phyloP scores from a whole-genome alignment of 768 basidiomycete genomes.

The Agaricus bisporus region DNA sequence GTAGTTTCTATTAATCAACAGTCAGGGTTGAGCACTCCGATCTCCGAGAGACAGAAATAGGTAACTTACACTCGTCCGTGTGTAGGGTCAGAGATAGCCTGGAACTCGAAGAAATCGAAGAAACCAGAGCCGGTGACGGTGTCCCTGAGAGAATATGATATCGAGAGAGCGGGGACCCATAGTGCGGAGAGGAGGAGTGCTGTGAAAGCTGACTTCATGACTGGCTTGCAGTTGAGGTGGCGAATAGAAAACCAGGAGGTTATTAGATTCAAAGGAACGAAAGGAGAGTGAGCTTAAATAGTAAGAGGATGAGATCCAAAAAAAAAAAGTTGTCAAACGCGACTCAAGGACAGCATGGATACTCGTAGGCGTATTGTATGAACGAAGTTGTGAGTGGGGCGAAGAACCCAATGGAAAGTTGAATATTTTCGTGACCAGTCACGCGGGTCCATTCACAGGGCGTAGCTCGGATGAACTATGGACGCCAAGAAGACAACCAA shows the following conservation, averaged over 20 bases:
- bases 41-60: background rate
- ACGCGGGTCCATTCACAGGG: background rate
- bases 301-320: background rate
- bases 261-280: background rate
- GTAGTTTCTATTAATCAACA: conserved; percentile 28
- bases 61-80: conserved; percentile 52
- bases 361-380: background rate
- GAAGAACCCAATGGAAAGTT: background rate
- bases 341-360: background rate
- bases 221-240: background rate
- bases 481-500: no score
- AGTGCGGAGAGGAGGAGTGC: background rate
- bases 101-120: conserved; percentile 40
- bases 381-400: background rate
- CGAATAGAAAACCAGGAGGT: background rate
- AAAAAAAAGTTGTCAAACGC: background rate
- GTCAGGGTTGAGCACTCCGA: background rate
- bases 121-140: conserved; percentile 41
- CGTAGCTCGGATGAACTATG: background rate
- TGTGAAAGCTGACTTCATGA: background rate
- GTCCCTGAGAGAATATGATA: conserved; percentile 32
- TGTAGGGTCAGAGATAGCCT: conserved; percentile 50
- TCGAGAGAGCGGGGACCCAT: background rate
- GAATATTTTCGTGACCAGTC: background rate
- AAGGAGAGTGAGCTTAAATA: background rate